A percentile compares a stretch with the other conserved stretches of the same genome.
Conservation (phyloP, 2,329 filamentous ascomycete genomes). For the Beauveria rudraprayagi region DNA sequence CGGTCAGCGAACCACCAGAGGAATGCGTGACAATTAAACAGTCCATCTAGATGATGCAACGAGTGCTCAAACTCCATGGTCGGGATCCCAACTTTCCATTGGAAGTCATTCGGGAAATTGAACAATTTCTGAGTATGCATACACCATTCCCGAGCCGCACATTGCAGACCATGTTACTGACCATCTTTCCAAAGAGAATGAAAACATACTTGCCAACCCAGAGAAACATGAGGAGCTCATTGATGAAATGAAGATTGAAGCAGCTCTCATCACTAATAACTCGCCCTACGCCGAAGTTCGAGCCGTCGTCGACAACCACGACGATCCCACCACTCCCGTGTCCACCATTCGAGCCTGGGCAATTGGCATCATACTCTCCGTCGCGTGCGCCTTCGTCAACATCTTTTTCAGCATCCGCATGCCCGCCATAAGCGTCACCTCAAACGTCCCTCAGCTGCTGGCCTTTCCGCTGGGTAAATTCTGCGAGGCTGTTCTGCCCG, state of each 20-base stretch:
- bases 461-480: slow-evolving; percentile 30
- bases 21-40: not conserved
- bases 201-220: slow-evolving; percentile 16
- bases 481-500: slow-evolving; percentile 26
- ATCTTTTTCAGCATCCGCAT: slow-evolving; percentile 33
- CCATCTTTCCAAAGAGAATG: not conserved
- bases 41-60: slow-evolving; percentile 23
- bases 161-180: not conserved
- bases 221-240: slow-evolving; percentile 21
- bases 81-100: slow-evolving; percentile 32
- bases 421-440: slow-evolving; percentile 31
- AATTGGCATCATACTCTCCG: slow-evolving; percentile 28
- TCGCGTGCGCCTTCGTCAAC: slow-evolving; percentile 25
- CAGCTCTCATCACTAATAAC: slow-evolving; percentile 25
- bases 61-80: slow-evolving; percentile 26
- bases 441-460: slow-evolving; percentile 33
- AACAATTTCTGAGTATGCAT: slow-evolving; percentile 27
- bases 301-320: slow-evolving; percentile 35
- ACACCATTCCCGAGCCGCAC: not conserved
- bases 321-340: slow-evolving; percentile 31
- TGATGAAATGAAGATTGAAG: slow-evolving; percentile 24
- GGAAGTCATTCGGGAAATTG: slow-evolving; percentile 26
- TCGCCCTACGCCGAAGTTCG: slow-evolving; percentile 35
- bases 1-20: not conserved
- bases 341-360: slow-evolving; percentile 34